Evolutionary conservation across 2,329 filamentous ascomycete species (phyloP).

Genomic region (Stemphylium vesicarium): DNA sequence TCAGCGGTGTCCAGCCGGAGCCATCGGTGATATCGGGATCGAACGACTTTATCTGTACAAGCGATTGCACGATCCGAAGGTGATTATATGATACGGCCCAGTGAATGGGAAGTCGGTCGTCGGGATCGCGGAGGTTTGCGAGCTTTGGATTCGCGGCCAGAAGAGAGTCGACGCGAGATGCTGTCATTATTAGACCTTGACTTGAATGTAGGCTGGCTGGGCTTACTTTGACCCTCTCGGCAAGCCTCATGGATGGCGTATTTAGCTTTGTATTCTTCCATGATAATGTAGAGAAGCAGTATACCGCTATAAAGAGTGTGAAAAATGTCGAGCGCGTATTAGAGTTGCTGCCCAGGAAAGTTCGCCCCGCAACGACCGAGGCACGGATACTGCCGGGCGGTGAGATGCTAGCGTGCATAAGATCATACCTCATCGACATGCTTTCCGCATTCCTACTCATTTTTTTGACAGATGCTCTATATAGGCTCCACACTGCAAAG

Average conservation of each 20-base stretch:
- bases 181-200: conserved; percentile 66
- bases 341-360: neutral
- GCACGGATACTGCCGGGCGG: conserved; percentile 2
- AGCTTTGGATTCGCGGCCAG: conserved; percentile 80
- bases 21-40: conserved; percentile 84
- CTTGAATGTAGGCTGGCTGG: conserved; percentile 1
- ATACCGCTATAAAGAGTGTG: too few relatives aligned
- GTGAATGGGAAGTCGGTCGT: conserved; percentile 89
- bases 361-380: conserved; percentile 11
- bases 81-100: conserved; percentile 91
- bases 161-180: conserved; percentile 73
- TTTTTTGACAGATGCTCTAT: too few relatives aligned
- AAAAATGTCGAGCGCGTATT: neutral
- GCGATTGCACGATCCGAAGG: conserved; percentile 72
- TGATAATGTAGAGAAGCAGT: neutral
- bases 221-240: conserved; percentile 80
- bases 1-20: conserved; percentile 81
- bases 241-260: conserved; percentile 88
- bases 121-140: conserved; percentile 75
- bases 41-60: conserved; percentile 74
- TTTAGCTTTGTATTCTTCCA: conserved; percentile 58
- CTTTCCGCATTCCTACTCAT: too few relatives aligned
- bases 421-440: neutral
- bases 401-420: neutral
- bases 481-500: too few relatives aligned